Percentiles rank a stretch among this genome's conserved stretches.
phyloP scores from a whole-genome alignment of 129 eudicot species.

The Ambrosia trifida region DNA sequence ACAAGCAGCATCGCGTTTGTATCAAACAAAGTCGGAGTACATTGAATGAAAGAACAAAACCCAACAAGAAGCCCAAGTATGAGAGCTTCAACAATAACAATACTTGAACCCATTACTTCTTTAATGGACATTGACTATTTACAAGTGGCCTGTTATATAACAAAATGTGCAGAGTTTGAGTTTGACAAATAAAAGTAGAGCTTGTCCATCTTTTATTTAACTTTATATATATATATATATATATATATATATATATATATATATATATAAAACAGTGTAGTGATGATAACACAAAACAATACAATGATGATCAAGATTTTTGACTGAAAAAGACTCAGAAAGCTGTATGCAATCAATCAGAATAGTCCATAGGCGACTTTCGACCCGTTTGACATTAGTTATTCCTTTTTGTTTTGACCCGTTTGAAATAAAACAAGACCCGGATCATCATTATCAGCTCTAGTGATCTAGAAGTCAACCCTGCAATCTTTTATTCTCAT shows the following conservation, averaged over 20 bases:
- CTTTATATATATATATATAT: too few species aligned
- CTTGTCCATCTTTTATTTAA: not conserved
- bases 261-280: not conserved
- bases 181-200: not conserved
- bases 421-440: too few species aligned
- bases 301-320: not conserved
- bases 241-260: too few species aligned
- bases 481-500: not conserved
- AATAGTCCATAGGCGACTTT: not conserved
- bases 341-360: not conserved
- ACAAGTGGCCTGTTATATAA: conserved; percentile 19
- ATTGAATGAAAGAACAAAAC: conserved; percentile 36
- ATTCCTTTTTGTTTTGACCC: not conserved
- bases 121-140: conserved; percentile 21
- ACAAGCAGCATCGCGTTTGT: conserved; percentile 50
- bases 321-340: not conserved
- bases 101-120: conserved; percentile 51
- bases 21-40: conserved; percentile 44
- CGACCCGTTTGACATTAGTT: not conserved
- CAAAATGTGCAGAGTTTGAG: not conserved
- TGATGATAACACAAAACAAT: not conserved
- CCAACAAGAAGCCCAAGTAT: conserved; percentile 38
- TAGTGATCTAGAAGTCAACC: not conserved
- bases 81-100: conserved; percentile 12
- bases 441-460: not conserved